phyloP scores from a whole-genome alignment of 164 flowering plant species.

The Berberis vulgaris region DNA sequence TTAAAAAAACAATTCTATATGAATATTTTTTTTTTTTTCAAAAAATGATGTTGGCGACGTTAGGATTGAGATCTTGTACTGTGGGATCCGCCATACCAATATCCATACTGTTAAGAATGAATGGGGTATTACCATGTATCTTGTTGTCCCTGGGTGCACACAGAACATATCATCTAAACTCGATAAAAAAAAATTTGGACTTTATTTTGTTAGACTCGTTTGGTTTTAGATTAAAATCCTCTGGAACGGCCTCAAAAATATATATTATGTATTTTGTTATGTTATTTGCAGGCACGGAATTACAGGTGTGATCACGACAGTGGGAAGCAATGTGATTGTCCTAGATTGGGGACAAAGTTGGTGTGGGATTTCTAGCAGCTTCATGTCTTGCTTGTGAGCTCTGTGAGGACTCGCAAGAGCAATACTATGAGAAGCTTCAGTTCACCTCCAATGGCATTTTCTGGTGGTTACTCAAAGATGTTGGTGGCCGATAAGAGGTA shows the following conservation, averaged over 20 bases:
- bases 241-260: too few species aligned
- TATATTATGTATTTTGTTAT: background rate
- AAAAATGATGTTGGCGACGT: constrained; percentile 55
- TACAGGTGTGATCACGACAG: constrained; percentile 43
- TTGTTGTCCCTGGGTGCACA: constrained; percentile 70
- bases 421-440: constrained; percentile 49
- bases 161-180: too few species aligned
- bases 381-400: constrained; percentile 53
- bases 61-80: constrained; percentile 50
- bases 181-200: too few species aligned
- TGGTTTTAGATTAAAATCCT: too few species aligned
- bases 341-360: constrained; percentile 53
- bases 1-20: too few species aligned
- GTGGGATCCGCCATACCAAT: constrained; percentile 82
- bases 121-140: constrained; percentile 75
- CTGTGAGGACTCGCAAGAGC: constrained; percentile 40
- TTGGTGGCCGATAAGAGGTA: constrained; percentile 60
- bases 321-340: constrained; percentile 49
- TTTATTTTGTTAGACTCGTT: too few species aligned
- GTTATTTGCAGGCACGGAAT: constrained; percentile 47
- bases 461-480: constrained; percentile 70
- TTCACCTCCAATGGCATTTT: constrained; percentile 53
- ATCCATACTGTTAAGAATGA: constrained; percentile 50
- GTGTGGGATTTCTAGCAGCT: constrained; percentile 55
- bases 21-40: too few species aligned